Base-by-base conservation (phyloP, 1,139 yeast genomes). In the Candida gigantensis region DNA sequence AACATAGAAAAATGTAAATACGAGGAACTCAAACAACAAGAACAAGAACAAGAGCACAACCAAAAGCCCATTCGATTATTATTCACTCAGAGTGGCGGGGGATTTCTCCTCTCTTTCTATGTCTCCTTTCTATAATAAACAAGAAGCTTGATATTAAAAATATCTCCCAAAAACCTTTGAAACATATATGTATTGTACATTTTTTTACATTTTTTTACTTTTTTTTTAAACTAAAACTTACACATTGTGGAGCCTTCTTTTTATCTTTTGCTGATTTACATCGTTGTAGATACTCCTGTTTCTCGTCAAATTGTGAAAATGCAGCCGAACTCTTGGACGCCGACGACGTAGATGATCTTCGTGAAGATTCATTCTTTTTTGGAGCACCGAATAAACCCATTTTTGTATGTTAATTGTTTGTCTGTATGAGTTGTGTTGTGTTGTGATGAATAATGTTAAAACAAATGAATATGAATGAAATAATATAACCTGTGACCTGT, bases 161-260 rank as follows among this genome's bases (percentile, higher is more conserved):
- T n/a, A n/a, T n/a, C n/a, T n/a, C n/a, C n/a, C n/a, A n/a, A n/a
- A n/a, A 18, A 18, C 19, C 19, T 18, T 18, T 5, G 7, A 18
- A 18, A 18, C 7, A 23, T 10, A n/a, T n/a, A n/a, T n/a, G n/a
- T n/a, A 23, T 10, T 11, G 24, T 23, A 23, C 24, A 23, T 23
- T 23, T 25, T 14, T 43, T 58, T n/a, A n/a, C n/a, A n/a, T n/a
- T n/a, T n/a, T n/a, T n/a, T n/a, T n/a, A n/a, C n/a, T n/a, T 53
- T 46, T 63, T 64, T 34, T 69, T 66, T 50, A 68, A 57, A 45
- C 72, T 65, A 47, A 68, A 66, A 31, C 65, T 59, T 14, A 66
- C 64, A 21, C 67, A 47, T 27, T 57, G 44, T 9, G 71, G 71
- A 30, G 56, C 44, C 38, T 53, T 49, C 35, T 51, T 51, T 23